A percentile compares a stretch with the other conserved stretches of the same genome.
Conservation (phyloP, 805 yeast genomes). For the Suhomyces kilbournensis region DNA sequence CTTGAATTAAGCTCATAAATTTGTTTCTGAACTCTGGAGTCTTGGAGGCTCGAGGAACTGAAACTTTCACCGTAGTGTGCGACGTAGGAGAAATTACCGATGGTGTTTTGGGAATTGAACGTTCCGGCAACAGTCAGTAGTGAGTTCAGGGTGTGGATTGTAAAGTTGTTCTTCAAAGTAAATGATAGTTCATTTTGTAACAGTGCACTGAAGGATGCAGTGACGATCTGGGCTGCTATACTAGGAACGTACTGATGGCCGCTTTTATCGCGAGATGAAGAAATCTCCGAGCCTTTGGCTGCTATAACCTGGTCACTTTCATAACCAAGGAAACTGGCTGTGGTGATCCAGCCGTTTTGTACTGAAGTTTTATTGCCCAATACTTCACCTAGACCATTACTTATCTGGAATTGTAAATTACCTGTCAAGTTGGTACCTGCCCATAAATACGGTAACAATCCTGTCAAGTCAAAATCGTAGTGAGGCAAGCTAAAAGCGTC, state of each 20-base stretch:
- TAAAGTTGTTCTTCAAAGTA: conserved; percentile 37
- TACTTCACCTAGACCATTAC: conserved; percentile 48
- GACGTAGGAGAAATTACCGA: neutral
- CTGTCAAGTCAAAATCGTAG: conserved; percentile 68
- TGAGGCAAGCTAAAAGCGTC: conserved; percentile 72
- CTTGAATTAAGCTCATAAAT: neutral
- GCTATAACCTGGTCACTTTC: conserved; percentile 41
- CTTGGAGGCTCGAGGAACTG: neutral
- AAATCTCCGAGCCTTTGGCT: conserved; percentile 37
- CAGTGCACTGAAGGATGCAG: conserved; percentile 30
- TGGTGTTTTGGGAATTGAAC: neutral
- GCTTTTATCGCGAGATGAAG: conserved; percentile 19
- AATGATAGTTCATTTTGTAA: conserved; percentile 35
- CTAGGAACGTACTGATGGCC: conserved; percentile 30
- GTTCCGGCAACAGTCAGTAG: neutral
- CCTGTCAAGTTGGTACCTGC: conserved; percentile 18
- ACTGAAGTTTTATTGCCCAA: conserved; percentile 17
- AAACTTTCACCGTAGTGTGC: neutral
- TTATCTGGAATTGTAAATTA: conserved; percentile 45
- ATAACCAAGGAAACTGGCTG: conserved; percentile 56
- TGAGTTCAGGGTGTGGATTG: conserved; percentile 19
- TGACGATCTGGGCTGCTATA: conserved; percentile 39
- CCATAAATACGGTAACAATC: conserved; percentile 71
- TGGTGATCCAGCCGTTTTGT: conserved; percentile 58
- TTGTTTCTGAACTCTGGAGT: neutral